Base-by-base conservation (phyloP, 2,329 filamentous ascomycete species). In the Exophiala calicioides region DNA sequence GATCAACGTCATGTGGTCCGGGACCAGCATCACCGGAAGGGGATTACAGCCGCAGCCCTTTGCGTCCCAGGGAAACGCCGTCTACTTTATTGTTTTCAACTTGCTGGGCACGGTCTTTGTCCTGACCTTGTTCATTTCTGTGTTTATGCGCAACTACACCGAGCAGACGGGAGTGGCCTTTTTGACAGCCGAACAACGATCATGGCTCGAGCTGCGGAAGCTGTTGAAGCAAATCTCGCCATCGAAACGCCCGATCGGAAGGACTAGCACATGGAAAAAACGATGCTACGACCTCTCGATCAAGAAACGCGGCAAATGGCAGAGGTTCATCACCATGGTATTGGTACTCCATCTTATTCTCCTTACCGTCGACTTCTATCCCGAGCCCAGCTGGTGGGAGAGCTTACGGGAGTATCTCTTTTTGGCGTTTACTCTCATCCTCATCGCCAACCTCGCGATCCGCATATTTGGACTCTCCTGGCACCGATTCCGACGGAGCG, bases 111-210 rank as follows among this genome's bases (percentile, higher is more conserved):
- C 93, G 0, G 91, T 98, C 55, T 98, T 98, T 69, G 86, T 98
- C 52, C 77, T 98, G 63, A 98, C 93, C 1, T 74, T 98, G 63
- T 98, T 98, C 67, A 94, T 98, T 36, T 97, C 93, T 46, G 93
- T 98, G 52, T 98, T 98, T 67, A 98, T 98, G 93, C 88, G 93
- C 52, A 98, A 96, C 66, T 98, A 98, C 68, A 98, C 93, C 0
- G 93, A 98, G 68, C 90, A 97, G 68, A 98, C 93, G 0, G 93
- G 93, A 1, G 93, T 98, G 32, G 93, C 93, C 2, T 98, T 91
- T 65, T 73, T 98, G 60, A 98, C 93, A 1, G 86, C 90, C 0
- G 93, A 98, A 60, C 93, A 98, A 65, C 84, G 93, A 58, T 95
- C 91, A 0, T 98, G 93, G 93, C 79, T 98, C 10, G 93, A 98